These are phyloP conservation scores for Trichoderma polysporum DNA, from an alignment of 2,329 filamentous ascomycete genomes.

Conservation along the genomic window DNA sequence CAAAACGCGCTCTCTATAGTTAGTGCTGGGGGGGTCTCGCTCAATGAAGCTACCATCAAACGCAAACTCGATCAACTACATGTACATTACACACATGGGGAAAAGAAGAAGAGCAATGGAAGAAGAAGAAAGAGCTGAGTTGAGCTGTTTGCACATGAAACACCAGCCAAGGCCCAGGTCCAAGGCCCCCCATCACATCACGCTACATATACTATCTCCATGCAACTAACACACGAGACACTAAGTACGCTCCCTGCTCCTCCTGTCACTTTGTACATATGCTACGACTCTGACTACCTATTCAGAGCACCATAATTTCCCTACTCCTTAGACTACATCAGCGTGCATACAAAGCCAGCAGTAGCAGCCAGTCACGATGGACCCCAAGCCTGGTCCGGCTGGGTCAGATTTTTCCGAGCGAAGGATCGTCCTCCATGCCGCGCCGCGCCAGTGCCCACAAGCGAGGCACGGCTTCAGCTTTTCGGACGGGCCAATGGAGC, in stretches of 20 bases:
- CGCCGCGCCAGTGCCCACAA: neutral
- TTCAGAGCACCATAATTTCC: too few relatives aligned
- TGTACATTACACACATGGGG: neutral
- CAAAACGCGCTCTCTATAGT: neutral
- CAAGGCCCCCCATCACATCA: neutral
- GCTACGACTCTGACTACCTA: neutral
- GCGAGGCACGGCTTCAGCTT: constrained; percentile 5
- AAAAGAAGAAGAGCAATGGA: neutral
- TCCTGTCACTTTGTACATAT: neutral
- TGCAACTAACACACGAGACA: neutral
- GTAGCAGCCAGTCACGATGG: neutral
- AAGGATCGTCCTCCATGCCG: constrained; percentile 17
- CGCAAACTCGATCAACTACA: neutral
- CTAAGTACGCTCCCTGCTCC: neutral
- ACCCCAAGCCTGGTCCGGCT: neutral
- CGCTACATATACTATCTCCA: neutral
- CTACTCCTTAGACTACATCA: constrained; percentile 1
- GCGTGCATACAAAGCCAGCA: constrained; percentile 1
- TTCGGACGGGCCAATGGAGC: neutral
- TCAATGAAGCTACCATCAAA: neutral
- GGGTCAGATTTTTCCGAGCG: neutral
- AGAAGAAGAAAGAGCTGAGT: neutral
- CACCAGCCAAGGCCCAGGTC: neutral
- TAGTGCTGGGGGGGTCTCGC: neutral
- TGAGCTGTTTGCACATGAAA: neutral